Evolutionary conservation across 768 basidiomycete genomes (phyloP).

Genomic region (Podaxis sp.): DNA sequence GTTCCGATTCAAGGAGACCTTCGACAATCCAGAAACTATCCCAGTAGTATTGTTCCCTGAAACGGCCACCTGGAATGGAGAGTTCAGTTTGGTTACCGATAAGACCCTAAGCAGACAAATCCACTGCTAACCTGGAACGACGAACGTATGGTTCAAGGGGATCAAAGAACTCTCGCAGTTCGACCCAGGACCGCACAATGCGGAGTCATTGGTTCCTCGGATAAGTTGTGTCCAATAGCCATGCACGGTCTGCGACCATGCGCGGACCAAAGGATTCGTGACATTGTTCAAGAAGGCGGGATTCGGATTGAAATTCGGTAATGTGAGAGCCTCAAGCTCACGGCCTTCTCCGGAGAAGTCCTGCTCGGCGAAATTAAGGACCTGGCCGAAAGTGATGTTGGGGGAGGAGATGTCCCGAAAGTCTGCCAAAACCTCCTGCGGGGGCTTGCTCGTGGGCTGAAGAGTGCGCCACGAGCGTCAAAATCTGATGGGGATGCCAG

Average conservation of each 20-base stretch:
- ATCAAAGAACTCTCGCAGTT: constrained; percentile 83
- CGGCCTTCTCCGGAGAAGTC: constrained; percentile 85
- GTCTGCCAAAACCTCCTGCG: constrained; percentile 66
- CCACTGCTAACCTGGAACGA: constrained; percentile 70
- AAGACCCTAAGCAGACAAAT: neutral
- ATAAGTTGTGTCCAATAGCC: constrained; percentile 83
- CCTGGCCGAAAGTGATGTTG: constrained; percentile 55
- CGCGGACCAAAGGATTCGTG: constrained; percentile 62
- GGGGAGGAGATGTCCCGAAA: constrained; percentile 49
- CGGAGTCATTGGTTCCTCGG: constrained; percentile 67
- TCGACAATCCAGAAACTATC: constrained; percentile 84
- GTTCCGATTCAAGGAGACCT: constrained; percentile 79
- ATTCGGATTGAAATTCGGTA: constrained; percentile 58
- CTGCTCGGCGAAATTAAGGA: constrained; percentile 67
- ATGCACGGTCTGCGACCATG: constrained; percentile 78
- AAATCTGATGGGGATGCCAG: neutral
- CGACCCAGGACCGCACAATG: constrained; percentile 55
- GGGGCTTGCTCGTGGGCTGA: constrained; percentile 70
- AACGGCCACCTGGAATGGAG: constrained; percentile 54
- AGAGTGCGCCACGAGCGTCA: neutral
- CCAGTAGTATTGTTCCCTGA: constrained; percentile 79
- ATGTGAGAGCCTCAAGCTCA: constrained; percentile 64
- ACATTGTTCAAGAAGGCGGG: constrained; percentile 75
- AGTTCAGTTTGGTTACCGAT: neutral
- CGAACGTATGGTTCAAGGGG: constrained; percentile 88